Percentiles rank a stretch among this genome's conserved stretches.
These are phyloP conservation scores for Oehlia diaphana DNA, from an alignment of 192 early-diverging fungal species.

Conservation along the genomic window DNA sequence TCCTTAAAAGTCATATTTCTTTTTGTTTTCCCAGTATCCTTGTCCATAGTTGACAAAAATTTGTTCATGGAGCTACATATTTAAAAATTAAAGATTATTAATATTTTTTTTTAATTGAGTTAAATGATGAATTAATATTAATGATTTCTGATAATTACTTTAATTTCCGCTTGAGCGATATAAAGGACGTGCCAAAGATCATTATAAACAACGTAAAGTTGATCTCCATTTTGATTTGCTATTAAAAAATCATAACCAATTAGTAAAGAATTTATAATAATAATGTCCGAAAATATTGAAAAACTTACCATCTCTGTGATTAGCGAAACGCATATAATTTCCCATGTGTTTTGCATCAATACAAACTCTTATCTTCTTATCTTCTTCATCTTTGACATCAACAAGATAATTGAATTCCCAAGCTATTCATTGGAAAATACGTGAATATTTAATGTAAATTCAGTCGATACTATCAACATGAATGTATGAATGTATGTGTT, in stretches of 20 bases:
- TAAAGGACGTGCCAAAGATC: constrained; percentile 19
- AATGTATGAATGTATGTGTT: neutral
- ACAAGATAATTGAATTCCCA: constrained; percentile 32
- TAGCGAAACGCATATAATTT: constrained; percentile 29
- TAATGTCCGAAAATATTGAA: neutral
- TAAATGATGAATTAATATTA: neutral
- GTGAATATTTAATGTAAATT: neutral
- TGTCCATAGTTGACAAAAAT: constrained; percentile 27
- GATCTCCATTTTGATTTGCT: constrained; percentile 23
- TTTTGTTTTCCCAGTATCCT: constrained; percentile 22
- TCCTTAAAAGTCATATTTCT: constrained; percentile 9
- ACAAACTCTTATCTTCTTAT: neutral
- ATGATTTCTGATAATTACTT: constrained; percentile 10
- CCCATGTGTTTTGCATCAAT: constrained; percentile 23
- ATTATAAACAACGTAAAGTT: constrained; percentile 15
- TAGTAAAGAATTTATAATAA: neutral
- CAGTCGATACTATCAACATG: neutral
- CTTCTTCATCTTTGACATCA: constrained; percentile 7
- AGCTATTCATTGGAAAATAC: constrained; percentile 11
- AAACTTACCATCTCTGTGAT: constrained; percentile 25
- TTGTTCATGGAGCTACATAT: constrained; percentile 20
- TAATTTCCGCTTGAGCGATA: neutral
- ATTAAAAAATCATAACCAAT: neutral
- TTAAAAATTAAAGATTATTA: neutral
- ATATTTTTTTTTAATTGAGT: neutral